Percentiles rank a stretch among this genome's conserved stretches.
Conservation (phyloP, 148 eudicot species). For the Chenopodium berlandieri region DNA sequence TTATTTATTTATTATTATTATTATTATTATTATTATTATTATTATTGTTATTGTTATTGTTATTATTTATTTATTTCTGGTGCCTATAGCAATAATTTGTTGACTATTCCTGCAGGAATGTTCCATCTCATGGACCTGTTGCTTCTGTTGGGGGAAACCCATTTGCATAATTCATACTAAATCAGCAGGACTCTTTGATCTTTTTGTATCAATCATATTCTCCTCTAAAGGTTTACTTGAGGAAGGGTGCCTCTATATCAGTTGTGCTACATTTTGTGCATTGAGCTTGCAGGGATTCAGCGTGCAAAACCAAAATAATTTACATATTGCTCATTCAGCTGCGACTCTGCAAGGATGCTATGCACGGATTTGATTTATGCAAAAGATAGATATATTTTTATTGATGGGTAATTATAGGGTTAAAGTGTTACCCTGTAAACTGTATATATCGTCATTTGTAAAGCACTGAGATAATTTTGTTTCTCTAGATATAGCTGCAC, state of each 20-base stretch:
- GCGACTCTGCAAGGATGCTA: not conserved
- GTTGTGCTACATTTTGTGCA: not conserved
- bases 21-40: no score
- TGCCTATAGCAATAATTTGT: not conserved
- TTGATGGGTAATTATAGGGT: not conserved
- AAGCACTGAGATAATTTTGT: not conserved
- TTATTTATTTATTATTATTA: not conserved
- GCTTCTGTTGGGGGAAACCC: constrained; percentile 86
- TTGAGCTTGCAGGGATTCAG: constrained; percentile 15
- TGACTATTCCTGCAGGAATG: constrained; percentile 50
- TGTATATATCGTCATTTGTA: not conserved
- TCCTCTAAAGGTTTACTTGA: not conserved
- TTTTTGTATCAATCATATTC: not conserved
- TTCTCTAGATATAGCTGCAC: not conserved
- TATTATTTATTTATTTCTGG: not conserved
- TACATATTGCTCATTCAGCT: constrained; percentile 9
- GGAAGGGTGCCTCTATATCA: not conserved
- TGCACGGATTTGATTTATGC: not conserved
- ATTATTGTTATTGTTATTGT: no score
- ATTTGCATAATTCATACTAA: constrained; percentile 48
- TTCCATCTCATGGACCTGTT: constrained; percentile 57
- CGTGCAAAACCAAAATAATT: not conserved
- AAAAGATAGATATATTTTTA: not conserved
- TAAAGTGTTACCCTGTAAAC: not conserved
- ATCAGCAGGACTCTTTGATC: constrained; percentile 3